Percentiles rank a stretch among this genome's conserved stretches.
Conservation (phyloP, 2,329 filamentous ascomycete genomes). For the Amylocarpus encephaloides region DNA sequence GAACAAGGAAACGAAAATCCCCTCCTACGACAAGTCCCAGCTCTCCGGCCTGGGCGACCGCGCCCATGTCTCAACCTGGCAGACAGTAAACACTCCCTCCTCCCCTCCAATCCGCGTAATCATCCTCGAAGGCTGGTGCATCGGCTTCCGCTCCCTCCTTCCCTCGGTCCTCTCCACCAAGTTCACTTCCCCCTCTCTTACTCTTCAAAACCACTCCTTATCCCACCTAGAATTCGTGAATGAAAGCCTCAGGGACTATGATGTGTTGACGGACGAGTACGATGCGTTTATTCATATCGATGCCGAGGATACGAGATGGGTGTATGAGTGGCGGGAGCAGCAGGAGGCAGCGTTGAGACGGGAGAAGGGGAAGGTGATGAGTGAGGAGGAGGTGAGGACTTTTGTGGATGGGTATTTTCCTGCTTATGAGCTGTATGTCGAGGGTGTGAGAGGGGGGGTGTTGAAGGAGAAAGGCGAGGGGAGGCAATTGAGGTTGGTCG, state of each 20-base stretch:
- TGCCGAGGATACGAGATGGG: conserved; percentile 53
- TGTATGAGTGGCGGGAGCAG: conserved; percentile 62
- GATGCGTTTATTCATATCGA: conserved; percentile 61
- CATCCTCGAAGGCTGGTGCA: conserved; percentile 68
- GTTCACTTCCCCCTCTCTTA: conserved; percentile 34
- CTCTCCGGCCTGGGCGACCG: conserved; percentile 60
- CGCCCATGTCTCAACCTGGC: conserved; percentile 45
- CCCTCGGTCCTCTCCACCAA: conserved; percentile 40
- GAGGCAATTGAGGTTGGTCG: conserved; percentile 43
- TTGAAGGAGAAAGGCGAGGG: conserved; percentile 34
- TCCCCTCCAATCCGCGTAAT: conserved; percentile 40
- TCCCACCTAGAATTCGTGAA: conserved; percentile 54
- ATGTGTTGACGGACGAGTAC: conserved; percentile 51
- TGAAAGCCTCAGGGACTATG: conserved; percentile 49
- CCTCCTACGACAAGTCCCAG: conserved; percentile 60
- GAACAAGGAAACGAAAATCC: conserved; percentile 45
- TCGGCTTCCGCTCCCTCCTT: conserved; percentile 56
- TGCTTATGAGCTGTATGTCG: conserved; percentile 50
- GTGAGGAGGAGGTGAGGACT: conserved; percentile 53
- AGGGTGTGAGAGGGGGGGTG: conserved; percentile 42
- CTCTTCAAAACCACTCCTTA: conserved; percentile 48
- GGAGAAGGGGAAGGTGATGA: conserved; percentile 57
- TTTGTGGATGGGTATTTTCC: conserved; percentile 58
- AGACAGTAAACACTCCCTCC: conserved; percentile 34
- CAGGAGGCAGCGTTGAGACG: conserved; percentile 55